These are phyloP conservation scores for Panaeolus cyanescens DNA, from an alignment of 768 basidiomycete species.

Conservation along the genomic window DNA sequence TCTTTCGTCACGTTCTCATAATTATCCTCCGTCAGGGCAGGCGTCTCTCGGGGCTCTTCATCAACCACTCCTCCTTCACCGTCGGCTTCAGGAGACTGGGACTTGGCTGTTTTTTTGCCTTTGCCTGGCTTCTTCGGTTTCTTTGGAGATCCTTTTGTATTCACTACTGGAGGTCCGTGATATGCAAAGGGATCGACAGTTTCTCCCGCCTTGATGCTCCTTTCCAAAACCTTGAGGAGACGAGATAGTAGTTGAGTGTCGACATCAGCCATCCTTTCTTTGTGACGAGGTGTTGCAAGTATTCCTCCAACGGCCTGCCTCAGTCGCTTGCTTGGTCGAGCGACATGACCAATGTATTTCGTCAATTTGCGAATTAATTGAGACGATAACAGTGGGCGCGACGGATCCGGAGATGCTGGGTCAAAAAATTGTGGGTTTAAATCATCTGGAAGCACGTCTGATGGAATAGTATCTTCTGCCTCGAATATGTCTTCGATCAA, in stretches of 20 bases:
- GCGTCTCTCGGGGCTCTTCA: neutral
- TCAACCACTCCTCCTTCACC: constrained; percentile 7
- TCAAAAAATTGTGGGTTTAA: constrained; percentile 69
- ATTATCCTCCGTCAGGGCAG: constrained; percentile 42
- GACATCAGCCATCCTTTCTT: constrained; percentile 67
- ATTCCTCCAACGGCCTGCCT: constrained; percentile 43
- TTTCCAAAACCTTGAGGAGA: constrained; percentile 75
- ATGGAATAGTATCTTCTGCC: constrained; percentile 63
- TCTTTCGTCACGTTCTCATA: constrained; percentile 50
- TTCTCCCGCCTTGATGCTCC: constrained; percentile 77
- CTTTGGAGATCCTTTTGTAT: constrained; percentile 45
- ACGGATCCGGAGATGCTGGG: constrained; percentile 52
- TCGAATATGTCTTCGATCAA: constrained; percentile 88
- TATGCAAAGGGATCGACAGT: constrained; percentile 70
- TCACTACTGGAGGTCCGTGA: constrained; percentile 19
- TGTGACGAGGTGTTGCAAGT: constrained; percentile 47
- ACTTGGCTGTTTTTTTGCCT: constrained; percentile 35
- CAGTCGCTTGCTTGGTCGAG: constrained; percentile 68
- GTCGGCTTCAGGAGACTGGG: constrained; percentile 12
- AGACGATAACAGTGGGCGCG: constrained; percentile 62
- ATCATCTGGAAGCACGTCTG: constrained; percentile 64
- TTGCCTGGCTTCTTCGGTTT: constrained; percentile 49
- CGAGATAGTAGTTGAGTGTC: constrained; percentile 64
- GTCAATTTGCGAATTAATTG: constrained; percentile 66
- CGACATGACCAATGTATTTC: constrained; percentile 66